Evolutionary conservation across 1,139 yeast genomes (phyloP), one percentile per base, ranked within the genome.

Genomic region (Nakaseomyces bracarensis): DNA sequence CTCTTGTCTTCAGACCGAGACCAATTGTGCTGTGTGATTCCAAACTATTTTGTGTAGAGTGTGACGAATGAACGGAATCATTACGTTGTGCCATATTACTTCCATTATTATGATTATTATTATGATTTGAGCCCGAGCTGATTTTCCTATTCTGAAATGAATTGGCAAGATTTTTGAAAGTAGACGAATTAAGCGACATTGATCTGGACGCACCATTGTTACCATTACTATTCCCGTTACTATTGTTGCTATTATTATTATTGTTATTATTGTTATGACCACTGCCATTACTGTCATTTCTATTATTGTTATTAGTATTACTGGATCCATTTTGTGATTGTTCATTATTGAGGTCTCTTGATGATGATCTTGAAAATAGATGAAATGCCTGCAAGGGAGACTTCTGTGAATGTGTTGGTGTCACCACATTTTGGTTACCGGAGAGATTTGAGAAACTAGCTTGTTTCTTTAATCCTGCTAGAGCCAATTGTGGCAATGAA

Each of bases 1-100:
- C 55, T 49, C 67, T 56, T 11, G 66, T 53, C 44, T 62, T 64
- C 13, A 63, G 35, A 1, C 68, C 68, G 18, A 64, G 44, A 0
- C 68, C 69, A 10, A 55, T 41, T 6, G 55, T 33, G n/a, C 36
- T 33, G 26, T 33, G 36, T 11, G 36, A 33, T 20, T 33, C 36
- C 18, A 33, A n/a, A 21, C 36, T 33, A 6, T 33, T 33, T 21
- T 33, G 36, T 4, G 4, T 18, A 6, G 36, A 33, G 18, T 33
- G 26, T 13, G 25, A n/a, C 7, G 36, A 33, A 33, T 33, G 36
- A 5, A 33, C n/a, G 7, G 36, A 33, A 13, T 33, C 36, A 21
- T 33, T 33, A 20, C 36, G 36, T 16, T 33, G 36, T 20, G 36
- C 36, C 16, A 21, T 30, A 13, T 41, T 39, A 6, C 40, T 39